phyloP scores from a whole-genome alignment of 1,284 basidiomycete species.

The Pseudozyma sp. region DNA sequence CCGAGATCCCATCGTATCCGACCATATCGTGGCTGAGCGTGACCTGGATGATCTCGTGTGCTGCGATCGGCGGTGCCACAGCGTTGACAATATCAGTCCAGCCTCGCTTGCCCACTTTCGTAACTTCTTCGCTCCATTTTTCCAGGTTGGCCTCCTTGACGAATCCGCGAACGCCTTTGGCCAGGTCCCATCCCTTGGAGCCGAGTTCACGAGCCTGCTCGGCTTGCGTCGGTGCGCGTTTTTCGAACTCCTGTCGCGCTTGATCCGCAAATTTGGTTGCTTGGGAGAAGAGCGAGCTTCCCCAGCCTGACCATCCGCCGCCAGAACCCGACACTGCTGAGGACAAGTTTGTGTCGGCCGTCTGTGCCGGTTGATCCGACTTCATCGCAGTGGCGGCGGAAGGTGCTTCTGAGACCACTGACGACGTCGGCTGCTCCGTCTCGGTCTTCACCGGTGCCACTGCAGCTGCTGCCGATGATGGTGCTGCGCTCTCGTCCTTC shows the following conservation, averaged over 20 bases:
- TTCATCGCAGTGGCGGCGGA: neutral
- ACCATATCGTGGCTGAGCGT: constrained; percentile 91
- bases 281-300: constrained; percentile 72
- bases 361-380: constrained; percentile 67
- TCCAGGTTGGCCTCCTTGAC: constrained; percentile 60
- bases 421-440: neutral
- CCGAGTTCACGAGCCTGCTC: constrained; percentile 43
- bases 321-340: constrained; percentile 75
- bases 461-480: neutral
- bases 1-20: constrained; percentile 93
- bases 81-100: constrained; percentile 85
- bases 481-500: constrained; percentile 26
- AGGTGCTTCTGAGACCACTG: neutral
- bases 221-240: constrained; percentile 51
- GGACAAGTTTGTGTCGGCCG: constrained; percentile 1
- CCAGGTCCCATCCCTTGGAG: constrained; percentile 55
- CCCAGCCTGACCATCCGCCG: constrained; percentile 79
- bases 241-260: constrained; percentile 64
- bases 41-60: constrained; percentile 96
- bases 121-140: constrained; percentile 60
- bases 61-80: constrained; percentile 96
- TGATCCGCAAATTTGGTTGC: constrained; percentile 66
- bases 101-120: constrained; percentile 57
- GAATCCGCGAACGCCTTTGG: constrained; percentile 58
- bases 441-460: constrained; percentile 5